These are phyloP conservation scores for Tolypocladium inflatum DNA, from an alignment of 2,329 filamentous ascomycete species.

Conservation along the genomic window DNA sequence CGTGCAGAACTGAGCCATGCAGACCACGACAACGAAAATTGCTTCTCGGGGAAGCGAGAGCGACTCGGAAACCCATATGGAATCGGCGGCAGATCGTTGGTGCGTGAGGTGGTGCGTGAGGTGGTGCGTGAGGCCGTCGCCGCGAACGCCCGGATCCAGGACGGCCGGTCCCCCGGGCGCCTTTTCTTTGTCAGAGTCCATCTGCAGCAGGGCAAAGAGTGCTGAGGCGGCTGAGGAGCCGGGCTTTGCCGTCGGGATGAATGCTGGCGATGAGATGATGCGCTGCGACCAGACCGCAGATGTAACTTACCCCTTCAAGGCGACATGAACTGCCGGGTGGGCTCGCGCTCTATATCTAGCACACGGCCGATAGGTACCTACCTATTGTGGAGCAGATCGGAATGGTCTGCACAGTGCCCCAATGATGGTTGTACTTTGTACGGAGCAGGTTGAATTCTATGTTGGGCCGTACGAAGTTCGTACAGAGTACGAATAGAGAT, in stretches of 20 bases:
- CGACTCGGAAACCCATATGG: conserved; percentile 11
- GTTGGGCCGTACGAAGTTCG: no score
- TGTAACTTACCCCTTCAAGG: no score
- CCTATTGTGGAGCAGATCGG: not conserved
- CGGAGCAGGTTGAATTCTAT: no score
- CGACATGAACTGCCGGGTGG: not conserved
- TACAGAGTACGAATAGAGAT: no score
- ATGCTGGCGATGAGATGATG: no score
- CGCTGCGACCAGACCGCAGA: no score
- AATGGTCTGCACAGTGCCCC: not conserved
- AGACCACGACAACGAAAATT: conserved; percentile 32
- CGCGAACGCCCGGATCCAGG: not conserved
- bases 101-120: no score
- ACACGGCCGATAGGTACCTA: not conserved
- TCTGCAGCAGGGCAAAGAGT: not conserved
- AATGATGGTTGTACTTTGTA: no score
- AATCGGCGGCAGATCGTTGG: conserved; percentile 2
- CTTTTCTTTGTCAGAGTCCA: not conserved
- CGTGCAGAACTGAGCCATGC: conserved; percentile 33
- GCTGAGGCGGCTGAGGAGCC: not conserved
- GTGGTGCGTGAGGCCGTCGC: not conserved
- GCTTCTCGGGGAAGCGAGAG: conserved; percentile 18
- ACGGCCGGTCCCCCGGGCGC: not conserved
- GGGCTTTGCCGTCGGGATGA: not conserved
- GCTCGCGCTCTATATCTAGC: not conserved